Evolutionary conservation across 495 filamentous ascomycete species (phyloP).

Genomic region (Penicillium soppii): DNA sequence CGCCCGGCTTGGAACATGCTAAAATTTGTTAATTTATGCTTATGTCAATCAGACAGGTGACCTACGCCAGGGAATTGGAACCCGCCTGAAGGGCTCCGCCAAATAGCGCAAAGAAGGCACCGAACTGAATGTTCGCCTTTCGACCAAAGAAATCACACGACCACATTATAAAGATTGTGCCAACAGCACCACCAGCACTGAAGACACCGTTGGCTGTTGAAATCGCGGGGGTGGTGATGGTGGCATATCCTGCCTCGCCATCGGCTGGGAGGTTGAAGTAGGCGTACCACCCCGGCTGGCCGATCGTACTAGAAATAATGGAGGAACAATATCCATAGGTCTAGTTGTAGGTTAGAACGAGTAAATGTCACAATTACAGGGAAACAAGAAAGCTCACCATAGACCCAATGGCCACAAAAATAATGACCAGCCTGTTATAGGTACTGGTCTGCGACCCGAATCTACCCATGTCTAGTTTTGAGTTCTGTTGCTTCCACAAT

Average conservation of each 20-base stretch:
- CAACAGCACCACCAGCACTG: conserved; percentile 46
- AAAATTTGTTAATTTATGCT: conserved; percentile 1
- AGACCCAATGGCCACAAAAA: conserved; percentile 40
- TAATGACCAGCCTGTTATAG: conserved; percentile 34
- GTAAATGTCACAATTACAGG: not conserved
- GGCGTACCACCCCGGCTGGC: conserved; percentile 50
- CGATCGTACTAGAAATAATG: conserved; percentile 52
- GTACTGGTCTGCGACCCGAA: conserved; percentile 32
- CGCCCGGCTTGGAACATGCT: conserved; percentile 51
- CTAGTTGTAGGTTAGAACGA: conserved; percentile 8
- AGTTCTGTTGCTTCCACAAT: too few relatives aligned
- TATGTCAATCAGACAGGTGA: not conserved
- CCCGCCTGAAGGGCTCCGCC: conserved; percentile 48
- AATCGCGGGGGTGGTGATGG: conserved; percentile 45
- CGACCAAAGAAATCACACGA: conserved; percentile 44
- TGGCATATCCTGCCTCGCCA: conserved; percentile 41
- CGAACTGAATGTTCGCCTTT: conserved; percentile 45
- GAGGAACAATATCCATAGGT: conserved; percentile 51
- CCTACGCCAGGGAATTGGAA: conserved; percentile 38
- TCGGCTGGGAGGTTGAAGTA: conserved; percentile 42
- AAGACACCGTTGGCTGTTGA: conserved; percentile 51
- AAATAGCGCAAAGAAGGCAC: conserved; percentile 40
- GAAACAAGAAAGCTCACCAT: conserved; percentile 21
- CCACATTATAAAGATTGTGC: conserved; percentile 43
- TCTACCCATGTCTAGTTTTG: conserved; percentile 2